A percentile compares a stretch with the other conserved stretches of the same genome.
These are phyloP conservation scores for Aspergillus haitiensis DNA, from an alignment of 495 filamentous ascomycete genomes.

Conservation along the genomic window DNA sequence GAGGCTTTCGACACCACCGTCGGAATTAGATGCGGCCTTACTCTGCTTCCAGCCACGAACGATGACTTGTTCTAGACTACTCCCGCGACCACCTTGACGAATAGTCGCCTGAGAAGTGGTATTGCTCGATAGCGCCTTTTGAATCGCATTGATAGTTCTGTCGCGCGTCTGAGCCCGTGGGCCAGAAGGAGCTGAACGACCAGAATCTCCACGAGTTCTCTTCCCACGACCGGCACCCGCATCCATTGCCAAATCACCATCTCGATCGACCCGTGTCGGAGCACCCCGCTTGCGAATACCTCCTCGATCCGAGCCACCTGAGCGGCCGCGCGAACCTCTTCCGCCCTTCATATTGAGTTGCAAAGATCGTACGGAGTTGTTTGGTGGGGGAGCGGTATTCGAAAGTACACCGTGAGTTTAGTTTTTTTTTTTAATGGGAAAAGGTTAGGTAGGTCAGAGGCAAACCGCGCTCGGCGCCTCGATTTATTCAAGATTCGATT, in stretches of 20 bases:
- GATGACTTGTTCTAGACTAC: slow-evolving; percentile 44
- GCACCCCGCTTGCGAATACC: slow-evolving; percentile 70
- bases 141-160: slow-evolving; percentile 37
- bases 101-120: slow-evolving; percentile 42
- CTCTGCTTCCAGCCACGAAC: slow-evolving; percentile 74
- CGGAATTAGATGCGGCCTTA: slow-evolving; percentile 67
- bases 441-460: slow-evolving; percentile 9
- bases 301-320: slow-evolving; percentile 49
- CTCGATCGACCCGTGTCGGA: slow-evolving; percentile 61
- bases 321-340: slow-evolving; percentile 34
- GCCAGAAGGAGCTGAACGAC: slow-evolving; percentile 27
- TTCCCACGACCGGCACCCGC: slow-evolving; percentile 43
- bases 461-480: slow-evolving; percentile 34
- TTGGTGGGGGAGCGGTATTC: not conserved
- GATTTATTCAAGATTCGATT: slow-evolving; percentile 18
- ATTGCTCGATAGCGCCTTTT: slow-evolving; percentile 44
- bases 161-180: slow-evolving; percentile 30
- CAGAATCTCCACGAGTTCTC: slow-evolving; percentile 39
- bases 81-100: slow-evolving; percentile 30
- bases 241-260: slow-evolving; percentile 85
- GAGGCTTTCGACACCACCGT: slow-evolving; percentile 69
- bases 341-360: slow-evolving; percentile 37
- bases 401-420: not conserved
- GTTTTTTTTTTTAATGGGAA: slow-evolving; percentile 7
- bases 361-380: slow-evolving; percentile 13